Evolutionary conservation across 805 yeast species (phyloP).

Genomic region (Zygoascus biomembranicola): DNA sequence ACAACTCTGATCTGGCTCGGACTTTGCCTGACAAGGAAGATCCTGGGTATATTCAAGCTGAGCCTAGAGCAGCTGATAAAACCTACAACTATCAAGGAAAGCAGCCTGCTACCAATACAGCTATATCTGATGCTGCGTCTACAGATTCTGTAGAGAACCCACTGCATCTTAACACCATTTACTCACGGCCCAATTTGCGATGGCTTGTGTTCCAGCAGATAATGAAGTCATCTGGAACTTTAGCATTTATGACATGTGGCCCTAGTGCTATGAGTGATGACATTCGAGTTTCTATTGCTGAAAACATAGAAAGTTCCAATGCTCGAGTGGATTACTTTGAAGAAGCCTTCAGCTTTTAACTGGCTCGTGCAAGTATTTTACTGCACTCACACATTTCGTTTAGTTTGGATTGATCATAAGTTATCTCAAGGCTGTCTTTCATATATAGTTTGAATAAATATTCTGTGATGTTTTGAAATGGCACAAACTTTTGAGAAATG

Average conservation of each 20-base stretch:
- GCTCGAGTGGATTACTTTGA: slow-evolving; percentile 58
- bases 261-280: slow-evolving; percentile 51
- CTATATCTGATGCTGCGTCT: background rate
- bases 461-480: no score
- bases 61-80: background rate
- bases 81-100: background rate
- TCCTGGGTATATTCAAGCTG: background rate
- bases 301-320: slow-evolving; percentile 32
- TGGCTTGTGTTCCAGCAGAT: slow-evolving; percentile 15
- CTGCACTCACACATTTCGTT: no score
- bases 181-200: background rate
- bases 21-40: background rate
- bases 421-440: no score
- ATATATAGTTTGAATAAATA: no score
- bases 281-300: slow-evolving; percentile 40
- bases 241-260: slow-evolving; percentile 39
- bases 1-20: slow-evolving; percentile 4
- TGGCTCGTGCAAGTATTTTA: background rate
- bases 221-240: slow-evolving; percentile 16
- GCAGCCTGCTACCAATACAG: background rate
- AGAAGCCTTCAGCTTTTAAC: slow-evolving; percentile 41
- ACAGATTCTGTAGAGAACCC: background rate
- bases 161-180: background rate
- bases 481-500: no score
- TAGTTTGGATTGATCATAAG: no score